Conservation (phyloP, 176 grass and related monocot species). For the Panicum miliaceum region DNA sequence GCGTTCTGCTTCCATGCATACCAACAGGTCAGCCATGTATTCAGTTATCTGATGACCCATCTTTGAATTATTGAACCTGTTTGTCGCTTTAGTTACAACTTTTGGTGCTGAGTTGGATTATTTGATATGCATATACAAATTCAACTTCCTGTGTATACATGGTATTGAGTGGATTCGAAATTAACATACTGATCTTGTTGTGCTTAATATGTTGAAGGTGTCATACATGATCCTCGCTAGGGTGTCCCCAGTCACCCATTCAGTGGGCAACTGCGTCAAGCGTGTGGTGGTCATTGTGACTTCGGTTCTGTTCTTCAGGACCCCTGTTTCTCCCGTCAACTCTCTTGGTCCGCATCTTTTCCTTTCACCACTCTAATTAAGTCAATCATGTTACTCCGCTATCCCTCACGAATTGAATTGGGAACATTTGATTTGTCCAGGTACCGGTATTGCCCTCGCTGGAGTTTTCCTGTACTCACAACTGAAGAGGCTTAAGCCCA, state of each 20-base stretch:
- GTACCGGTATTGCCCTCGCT: constrained; percentile 79
- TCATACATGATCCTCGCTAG: constrained; percentile 94
- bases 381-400: background rate
- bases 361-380: background rate
- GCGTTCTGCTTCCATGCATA: constrained; percentile 94
- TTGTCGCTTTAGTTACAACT: constrained; percentile 13
- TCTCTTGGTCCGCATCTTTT: constrained; percentile 61
- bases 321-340: constrained; percentile 90
- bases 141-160: background rate
- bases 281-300: constrained; percentile 92
- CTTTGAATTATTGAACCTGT: background rate
- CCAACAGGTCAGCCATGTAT: constrained; percentile 72
- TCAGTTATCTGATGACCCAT: background rate
- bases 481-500: constrained; percentile 88
- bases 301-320: constrained; percentile 93
- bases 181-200: background rate
- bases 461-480: constrained; percentile 97
- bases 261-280: constrained; percentile 96
- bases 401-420: background rate
- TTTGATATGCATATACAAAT: background rate
- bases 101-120: background rate
- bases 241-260: constrained; percentile 93
- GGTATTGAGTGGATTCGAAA: background rate
- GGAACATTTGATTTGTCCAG: constrained; percentile 40
- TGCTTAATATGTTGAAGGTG: constrained; percentile 56